Conservation (phyloP, 768 basidiomycete species). For the Artomyces pyxidatus region DNA sequence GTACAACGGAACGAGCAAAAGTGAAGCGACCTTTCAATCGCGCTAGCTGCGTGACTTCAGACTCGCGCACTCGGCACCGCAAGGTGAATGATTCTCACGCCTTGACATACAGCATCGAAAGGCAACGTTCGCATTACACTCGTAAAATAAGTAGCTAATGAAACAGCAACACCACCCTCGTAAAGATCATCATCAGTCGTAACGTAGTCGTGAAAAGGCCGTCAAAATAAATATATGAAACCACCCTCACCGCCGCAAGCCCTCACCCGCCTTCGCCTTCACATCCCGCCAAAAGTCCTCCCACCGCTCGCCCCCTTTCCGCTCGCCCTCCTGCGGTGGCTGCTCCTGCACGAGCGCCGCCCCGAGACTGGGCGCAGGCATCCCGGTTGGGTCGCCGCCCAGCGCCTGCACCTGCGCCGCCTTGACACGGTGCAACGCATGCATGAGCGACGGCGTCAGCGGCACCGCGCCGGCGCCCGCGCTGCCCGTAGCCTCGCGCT, state of each 20-base stretch:
- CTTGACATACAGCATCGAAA: no score
- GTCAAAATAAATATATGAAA: not conserved
- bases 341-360: not conserved
- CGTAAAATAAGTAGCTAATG: no score
- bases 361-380: not conserved
- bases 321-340: not conserved
- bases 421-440: constrained; percentile 52
- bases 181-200: no score
- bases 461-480: constrained; percentile 44
- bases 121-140: no score
- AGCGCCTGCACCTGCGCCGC: constrained; percentile 34
- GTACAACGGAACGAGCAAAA: no score
- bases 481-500: constrained; percentile 15
- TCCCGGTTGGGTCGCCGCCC: not conserved
- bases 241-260: not conserved
- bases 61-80: no score
- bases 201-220: no score
- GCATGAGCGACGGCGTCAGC: constrained; percentile 56
- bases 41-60: no score
- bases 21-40: no score
- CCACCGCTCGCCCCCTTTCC: constrained; percentile 8
- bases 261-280: constrained; percentile 6
- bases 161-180: no score
- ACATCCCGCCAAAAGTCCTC: constrained; percentile 13
- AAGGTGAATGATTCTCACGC: no score